Evolutionary conservation across 257 asterid genomes (phyloP).

Genomic region (Solanum arcanum): DNA sequence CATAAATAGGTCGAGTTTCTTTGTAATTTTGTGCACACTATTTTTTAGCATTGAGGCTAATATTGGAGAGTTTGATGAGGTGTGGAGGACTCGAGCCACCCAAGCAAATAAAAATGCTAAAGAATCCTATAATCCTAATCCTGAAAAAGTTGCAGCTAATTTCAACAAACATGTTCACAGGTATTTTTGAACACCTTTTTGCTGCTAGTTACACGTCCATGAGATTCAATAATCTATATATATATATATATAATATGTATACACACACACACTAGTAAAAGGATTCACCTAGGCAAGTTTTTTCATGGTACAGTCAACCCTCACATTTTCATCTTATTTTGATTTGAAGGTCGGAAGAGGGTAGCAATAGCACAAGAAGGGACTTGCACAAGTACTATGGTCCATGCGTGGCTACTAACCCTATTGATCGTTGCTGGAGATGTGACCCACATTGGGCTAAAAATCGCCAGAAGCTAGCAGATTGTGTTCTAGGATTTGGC

Average conservation of each 20-base stretch:
- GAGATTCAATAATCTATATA: not conserved
- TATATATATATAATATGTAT: not conserved
- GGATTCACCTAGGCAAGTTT: not conserved
- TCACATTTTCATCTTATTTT: not conserved
- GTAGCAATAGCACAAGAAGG: conserved; percentile 12
- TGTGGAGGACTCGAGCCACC: conserved; percentile 10
- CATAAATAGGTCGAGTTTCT: not conserved
- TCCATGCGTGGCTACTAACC: conserved; percentile 20
- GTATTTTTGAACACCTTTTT: not conserved
- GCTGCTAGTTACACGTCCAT: not conserved
- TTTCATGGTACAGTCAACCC: not conserved
- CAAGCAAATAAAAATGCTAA: conserved; percentile 10
- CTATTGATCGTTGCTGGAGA: conserved; percentile 28
- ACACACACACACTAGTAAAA: not conserved
- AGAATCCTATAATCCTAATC: conserved; percentile 6
- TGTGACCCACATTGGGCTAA: conserved; percentile 14
- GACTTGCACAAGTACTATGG: conserved; percentile 2
- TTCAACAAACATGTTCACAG: conserved; percentile 6
- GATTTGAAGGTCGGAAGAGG: conserved; percentile 1
- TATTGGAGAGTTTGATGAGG: conserved; percentile 3
- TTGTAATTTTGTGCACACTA: not conserved
- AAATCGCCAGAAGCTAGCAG: conserved; percentile 13
- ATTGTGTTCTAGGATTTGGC: conserved; percentile 25
- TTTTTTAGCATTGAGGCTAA: conserved; percentile 1
- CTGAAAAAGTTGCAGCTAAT: not conserved